phyloP scores from a whole-genome alignment of 345 rosid species.

The Excoecaria cochinchinensis region DNA sequence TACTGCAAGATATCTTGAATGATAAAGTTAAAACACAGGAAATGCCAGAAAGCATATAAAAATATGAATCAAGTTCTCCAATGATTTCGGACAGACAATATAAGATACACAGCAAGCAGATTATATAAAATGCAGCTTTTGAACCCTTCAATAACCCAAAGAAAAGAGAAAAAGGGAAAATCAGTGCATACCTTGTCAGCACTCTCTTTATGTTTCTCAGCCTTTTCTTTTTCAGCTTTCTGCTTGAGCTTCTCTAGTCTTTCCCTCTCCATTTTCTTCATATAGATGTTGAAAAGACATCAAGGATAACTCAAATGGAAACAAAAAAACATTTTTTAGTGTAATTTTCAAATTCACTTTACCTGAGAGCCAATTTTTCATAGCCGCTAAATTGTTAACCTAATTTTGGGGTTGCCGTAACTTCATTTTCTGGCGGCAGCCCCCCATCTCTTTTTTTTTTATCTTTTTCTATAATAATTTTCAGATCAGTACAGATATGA shows the following conservation, averaged over 20 bases:
- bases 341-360: too few species aligned
- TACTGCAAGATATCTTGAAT: too few species aligned
- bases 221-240: slow-evolving; percentile 61
- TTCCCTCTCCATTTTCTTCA: slow-evolving; percentile 90
- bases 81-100: not conserved
- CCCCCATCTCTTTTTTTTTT: too few species aligned
- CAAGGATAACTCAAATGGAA: not conserved
- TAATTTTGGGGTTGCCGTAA: too few species aligned
- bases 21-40: too few species aligned
- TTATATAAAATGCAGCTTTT: not conserved
- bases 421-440: too few species aligned
- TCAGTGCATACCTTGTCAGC: slow-evolving; percentile 48
- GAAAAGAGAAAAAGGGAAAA: not conserved
- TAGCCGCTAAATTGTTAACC: too few species aligned
- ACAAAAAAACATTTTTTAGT: not conserved
- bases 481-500: too few species aligned
- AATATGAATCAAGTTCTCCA: too few species aligned
- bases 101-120: not conserved
- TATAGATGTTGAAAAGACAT: slow-evolving; percentile 9
- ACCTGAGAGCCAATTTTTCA: too few species aligned
- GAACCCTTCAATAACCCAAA: not conserved
- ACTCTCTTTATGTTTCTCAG: slow-evolving; percentile 48
- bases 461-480: too few species aligned
- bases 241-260: slow-evolving; percentile 54
- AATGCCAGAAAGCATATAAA: too few species aligned